A percentile compares a stretch with the other conserved stretches of the same genome.
Evolutionary conservation across 2,329 filamentous ascomycete species (phyloP).

Genomic region (Thielaviopsis euricoi): DNA sequence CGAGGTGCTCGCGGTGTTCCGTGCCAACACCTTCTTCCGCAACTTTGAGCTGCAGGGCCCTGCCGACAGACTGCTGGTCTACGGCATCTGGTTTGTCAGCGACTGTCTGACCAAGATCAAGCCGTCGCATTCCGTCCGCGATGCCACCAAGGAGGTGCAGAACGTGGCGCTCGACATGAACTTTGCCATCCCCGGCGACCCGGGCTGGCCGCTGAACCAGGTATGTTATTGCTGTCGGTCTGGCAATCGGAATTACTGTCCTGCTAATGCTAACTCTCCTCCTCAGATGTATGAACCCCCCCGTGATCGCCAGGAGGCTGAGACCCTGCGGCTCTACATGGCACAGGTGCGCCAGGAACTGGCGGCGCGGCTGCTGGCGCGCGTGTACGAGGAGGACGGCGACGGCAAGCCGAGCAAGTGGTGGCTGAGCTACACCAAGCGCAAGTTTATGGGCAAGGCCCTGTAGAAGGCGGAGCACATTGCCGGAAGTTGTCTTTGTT

Average conservation of each 20-base stretch:
- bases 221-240: too few relatives aligned
- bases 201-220: slow-evolving; percentile 85
- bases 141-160: slow-evolving; percentile 58
- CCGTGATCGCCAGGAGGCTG: slow-evolving; percentile 71
- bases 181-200: slow-evolving; percentile 89
- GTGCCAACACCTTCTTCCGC: slow-evolving; percentile 96
- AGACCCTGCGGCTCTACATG: slow-evolving; percentile 76
- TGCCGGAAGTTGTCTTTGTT: too few relatives aligned
- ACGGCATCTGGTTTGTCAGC: slow-evolving; percentile 88
- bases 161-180: slow-evolving; percentile 83
- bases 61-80: slow-evolving; percentile 85
- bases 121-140: slow-evolving; percentile 45
- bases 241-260: too few relatives aligned
- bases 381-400: slow-evolving; percentile 66
- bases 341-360: slow-evolving; percentile 88
- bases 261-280: neutral
- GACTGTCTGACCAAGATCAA: slow-evolving; percentile 82
- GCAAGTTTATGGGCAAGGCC: slow-evolving; percentile 98
- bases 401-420: slow-evolving; percentile 64
- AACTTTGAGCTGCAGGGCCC: slow-evolving; percentile 98
- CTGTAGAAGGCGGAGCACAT: too few relatives aligned
- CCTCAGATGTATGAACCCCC: slow-evolving; percentile 73
- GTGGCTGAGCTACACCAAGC: slow-evolving; percentile 98
- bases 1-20: slow-evolving; percentile 82
- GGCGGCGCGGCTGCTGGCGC: slow-evolving; percentile 61